Evolutionary conservation across 305 asterid genomes (phyloP), one percentile per base, ranked within the genome.

Genomic region (Withania somnifera): DNA sequence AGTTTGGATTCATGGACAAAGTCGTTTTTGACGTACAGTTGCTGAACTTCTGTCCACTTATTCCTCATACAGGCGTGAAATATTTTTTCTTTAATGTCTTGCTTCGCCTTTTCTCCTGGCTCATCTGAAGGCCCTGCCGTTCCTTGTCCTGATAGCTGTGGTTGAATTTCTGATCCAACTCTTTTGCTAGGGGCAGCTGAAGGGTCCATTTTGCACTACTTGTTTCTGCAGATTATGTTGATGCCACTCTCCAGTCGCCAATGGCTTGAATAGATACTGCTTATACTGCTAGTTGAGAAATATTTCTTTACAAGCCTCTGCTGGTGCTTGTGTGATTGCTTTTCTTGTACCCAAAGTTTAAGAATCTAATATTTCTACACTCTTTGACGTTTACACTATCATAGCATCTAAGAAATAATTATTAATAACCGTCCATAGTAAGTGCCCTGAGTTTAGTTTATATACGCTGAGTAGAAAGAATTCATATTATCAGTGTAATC

Each of bases 21-120:
- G 19, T 82, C 6, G 7, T 83, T 0, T 0, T 3, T 5, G 24
- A 1, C 24, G 82, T 83, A 85, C 17, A 64, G 28, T 2, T n/a
- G 22, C 11, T 19, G n/a, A 8, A 87, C 89, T 32, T 76, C 56
- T 5, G 22, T 6, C 91, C 90, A 86, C 9, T 77, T 19, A 20
- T 63, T 80, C 26, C 57, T 30, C 89, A 87, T 87, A 82, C 85
- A 66, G 10, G 13, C 76, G 1, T 82, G 5, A 64, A 84, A 89
- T 30, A 89, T 64, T 7, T 40, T 0, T 36, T 88, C 83, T 17
- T 53, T 26, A 50, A 34, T 73, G 19, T 7, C 5, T 47, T 7
- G 17, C 14, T 52, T 26, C 9, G 0, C 51, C n/a, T 26, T 8
- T 8, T 26, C 36, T 6, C 0, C 13, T 64, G 11, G 14, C 3